Conservation (phyloP, 176 grass and related monocot species). For the Oryza longistaminata region DNA sequence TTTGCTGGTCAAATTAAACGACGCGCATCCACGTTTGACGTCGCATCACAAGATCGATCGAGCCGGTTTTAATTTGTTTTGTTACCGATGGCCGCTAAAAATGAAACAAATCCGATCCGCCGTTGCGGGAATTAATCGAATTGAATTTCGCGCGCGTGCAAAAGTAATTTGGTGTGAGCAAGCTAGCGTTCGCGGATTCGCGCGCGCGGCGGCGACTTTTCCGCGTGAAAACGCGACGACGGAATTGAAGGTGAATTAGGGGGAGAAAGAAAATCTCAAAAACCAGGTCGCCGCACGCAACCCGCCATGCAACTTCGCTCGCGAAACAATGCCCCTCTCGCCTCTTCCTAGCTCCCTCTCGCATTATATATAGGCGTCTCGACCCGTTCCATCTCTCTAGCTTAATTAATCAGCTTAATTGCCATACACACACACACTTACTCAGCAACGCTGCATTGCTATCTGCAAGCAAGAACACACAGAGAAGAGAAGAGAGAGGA, state of each 20-base stretch:
- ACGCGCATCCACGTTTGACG: slow-evolving; percentile 18
- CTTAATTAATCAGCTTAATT: not conserved
- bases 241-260: not conserved
- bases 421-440: not conserved
- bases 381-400: not conserved
- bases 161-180: not conserved
- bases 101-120: not conserved
- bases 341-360: not conserved
- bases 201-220: slow-evolving; percentile 26
- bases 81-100: not conserved
- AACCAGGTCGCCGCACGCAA: slow-evolving; percentile 41
- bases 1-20: slow-evolving; percentile 25
- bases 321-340: not conserved
- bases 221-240: not conserved
- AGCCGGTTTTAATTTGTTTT: not conserved
- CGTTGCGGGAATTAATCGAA: not conserved
- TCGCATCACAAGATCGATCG: not conserved
- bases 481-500: not conserved
- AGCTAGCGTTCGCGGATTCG: not conserved
- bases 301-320: slow-evolving; percentile 26
- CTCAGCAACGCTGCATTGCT: not conserved
- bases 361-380: slow-evolving; percentile 33
- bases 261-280: no score
- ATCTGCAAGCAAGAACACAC: not conserved
- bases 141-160: not conserved